These are phyloP conservation scores for Harringtonia lauricola DNA, from an alignment of 2,329 filamentous ascomycete genomes.

Conservation along the genomic window DNA sequence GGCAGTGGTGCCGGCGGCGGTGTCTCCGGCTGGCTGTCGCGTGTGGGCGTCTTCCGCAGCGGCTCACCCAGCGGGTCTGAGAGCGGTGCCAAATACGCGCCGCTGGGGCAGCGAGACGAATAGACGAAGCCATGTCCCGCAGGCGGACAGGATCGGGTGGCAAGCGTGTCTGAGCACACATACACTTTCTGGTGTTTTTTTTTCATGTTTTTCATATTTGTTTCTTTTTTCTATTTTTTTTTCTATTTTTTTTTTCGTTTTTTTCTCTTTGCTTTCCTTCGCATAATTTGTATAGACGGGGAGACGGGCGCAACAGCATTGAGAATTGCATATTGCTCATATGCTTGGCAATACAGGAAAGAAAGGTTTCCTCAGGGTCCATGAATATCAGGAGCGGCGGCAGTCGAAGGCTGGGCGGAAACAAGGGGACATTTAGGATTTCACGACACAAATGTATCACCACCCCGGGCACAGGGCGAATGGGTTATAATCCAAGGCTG, in stretches of 20 bases:
- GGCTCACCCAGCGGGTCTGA: slow-evolving; percentile 18
- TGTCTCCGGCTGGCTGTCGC: slow-evolving; percentile 38
- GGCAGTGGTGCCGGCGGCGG: slow-evolving; percentile 23
- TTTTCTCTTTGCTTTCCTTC: neutral
- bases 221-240: slow-evolving; percentile 1
- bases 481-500: too few species aligned
- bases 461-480: neutral
- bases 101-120: slow-evolving; percentile 29
- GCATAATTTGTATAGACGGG: neutral
- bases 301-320: too few species aligned
- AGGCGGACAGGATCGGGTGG: too few species aligned
- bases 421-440: neutral
- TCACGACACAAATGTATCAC: neutral
- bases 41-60: slow-evolving; percentile 27
- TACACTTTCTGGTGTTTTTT: neutral
- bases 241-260: neutral
- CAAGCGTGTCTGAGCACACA: too few species aligned
- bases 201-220: neutral
- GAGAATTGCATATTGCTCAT: neutral
- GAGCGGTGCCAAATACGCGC: slow-evolving; percentile 25
- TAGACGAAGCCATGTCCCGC: too few species aligned
- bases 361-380: too few species aligned
- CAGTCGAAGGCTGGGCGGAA: neutral
- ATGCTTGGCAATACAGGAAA: too few species aligned
- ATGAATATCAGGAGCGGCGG: neutral